Base-by-base conservation (phyloP, 805 yeast genomes). In the Saturnispora dispora region DNA sequence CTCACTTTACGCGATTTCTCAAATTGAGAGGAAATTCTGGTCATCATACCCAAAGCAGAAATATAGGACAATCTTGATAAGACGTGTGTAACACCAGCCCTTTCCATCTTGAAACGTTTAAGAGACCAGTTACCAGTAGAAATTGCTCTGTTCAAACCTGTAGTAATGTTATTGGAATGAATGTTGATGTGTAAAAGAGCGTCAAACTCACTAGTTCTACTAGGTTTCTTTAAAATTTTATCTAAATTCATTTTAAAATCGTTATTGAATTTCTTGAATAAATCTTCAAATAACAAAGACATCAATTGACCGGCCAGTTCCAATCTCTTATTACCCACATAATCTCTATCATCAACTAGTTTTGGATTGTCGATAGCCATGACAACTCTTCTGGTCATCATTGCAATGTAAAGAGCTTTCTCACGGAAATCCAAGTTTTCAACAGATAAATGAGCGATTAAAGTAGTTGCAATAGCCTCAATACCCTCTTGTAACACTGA, bases 41-140 rank as follows among this genome's bases (percentile, higher is more conserved):
- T 93, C 99, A 93, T 93, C 99, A 93, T 93, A 61, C 99, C 99
- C 54, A 93, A 72, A 0, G 99, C 99, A 8, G 95, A 83, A 45
- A 93, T 91, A 66, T 88, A 93, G 20, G 96, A 86, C 53, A 93
- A 71, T 63, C 99, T 79, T 53, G 95, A 85, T 51, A 93, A 74
- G 39, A 93, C 97, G 66, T 93, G 99, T 3, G 99, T 93, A 48
- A 93, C 99, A 71, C 99, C 99, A 0, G 99, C 99, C 55, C 99
- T 80, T 71, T 93, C 99, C 99, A 93, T 93, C 83, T 90, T 91
- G 75, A 93, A 93, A 72, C 99, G 85, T 71, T 93, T 93, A 63
- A 93, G 76, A 2, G 97, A 88, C 99, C 99, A 93, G 67, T 93
- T 93, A 60, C 99, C 99, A 0, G 99, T 93, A 15, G 98, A 90